Evolutionary conservation across 306 rosid species (phyloP).

Genomic region (Cotoneaster glaucophyllus): DNA sequence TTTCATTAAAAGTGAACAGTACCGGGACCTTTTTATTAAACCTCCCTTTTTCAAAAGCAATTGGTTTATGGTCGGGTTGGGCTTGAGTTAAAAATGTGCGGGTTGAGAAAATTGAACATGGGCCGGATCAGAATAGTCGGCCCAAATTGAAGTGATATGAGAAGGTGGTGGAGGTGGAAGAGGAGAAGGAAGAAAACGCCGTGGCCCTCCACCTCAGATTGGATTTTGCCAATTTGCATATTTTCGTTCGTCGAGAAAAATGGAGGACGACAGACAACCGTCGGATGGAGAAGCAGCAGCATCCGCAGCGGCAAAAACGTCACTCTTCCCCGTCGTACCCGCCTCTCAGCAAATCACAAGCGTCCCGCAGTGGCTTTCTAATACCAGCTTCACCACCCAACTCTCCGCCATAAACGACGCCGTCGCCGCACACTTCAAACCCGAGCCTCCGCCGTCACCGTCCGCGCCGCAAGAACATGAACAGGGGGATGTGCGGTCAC

Average conservation of each 20-base stretch:
- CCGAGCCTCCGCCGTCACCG: slow-evolving; percentile 23
- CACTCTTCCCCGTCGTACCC: slow-evolving; percentile 55
- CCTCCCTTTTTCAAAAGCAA: too few relatives aligned
- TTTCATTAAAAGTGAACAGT: too few relatives aligned
- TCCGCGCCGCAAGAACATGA: slow-evolving; percentile 10
- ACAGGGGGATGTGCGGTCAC: slow-evolving; percentile 14
- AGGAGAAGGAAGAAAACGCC: not conserved
- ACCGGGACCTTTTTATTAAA: too few relatives aligned
- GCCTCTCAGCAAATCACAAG: slow-evolving; percentile 7
- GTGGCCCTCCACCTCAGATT: not conserved
- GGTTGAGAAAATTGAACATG: too few relatives aligned
- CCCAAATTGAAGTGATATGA: too few relatives aligned
- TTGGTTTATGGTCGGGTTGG: too few relatives aligned
- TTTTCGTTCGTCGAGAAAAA: slow-evolving; percentile 1
- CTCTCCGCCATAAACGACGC: slow-evolving; percentile 42
- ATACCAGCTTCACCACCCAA: slow-evolving; percentile 74
- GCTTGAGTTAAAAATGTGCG: too few relatives aligned
- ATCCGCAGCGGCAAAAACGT: slow-evolving; percentile 1
- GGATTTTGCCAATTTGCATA: not conserved
- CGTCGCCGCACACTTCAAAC: slow-evolving; percentile 10
- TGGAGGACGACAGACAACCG: slow-evolving; percentile 47
- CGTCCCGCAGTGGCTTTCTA: slow-evolving; percentile 9
- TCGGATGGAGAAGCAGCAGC: slow-evolving; percentile 22
- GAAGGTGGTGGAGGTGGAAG: too few relatives aligned
- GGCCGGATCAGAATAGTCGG: too few relatives aligned